Percentiles rank a stretch among this genome's conserved stretches.
Evolutionary conservation across 805 yeast species (phyloP).

Genomic region (Pichia scutulata): DNA sequence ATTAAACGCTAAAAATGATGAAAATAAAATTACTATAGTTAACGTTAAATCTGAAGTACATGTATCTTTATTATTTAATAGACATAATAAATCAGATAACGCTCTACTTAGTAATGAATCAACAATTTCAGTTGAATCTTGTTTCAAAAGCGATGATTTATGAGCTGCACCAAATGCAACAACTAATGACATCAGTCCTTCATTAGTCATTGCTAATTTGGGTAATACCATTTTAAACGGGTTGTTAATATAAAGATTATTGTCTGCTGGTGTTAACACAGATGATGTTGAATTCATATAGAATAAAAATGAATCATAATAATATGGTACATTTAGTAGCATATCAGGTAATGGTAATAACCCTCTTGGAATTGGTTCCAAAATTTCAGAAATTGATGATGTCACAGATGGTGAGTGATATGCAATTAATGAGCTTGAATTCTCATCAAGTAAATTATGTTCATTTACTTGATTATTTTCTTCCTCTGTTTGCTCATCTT

Average conservation of each 20-base stretch:
- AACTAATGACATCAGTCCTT: slow-evolving; percentile 49
- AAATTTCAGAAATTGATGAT: slow-evolving; percentile 14
- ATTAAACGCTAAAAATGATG: slow-evolving; percentile 47
- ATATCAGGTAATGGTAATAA: slow-evolving; percentile 53
- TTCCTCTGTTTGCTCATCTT: not conserved
- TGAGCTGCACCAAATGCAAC: slow-evolving; percentile 45
- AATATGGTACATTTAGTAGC: slow-evolving; percentile 49
- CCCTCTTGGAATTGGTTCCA: slow-evolving; percentile 27
- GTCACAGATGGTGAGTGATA: slow-evolving; percentile 8
- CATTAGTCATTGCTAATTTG: slow-evolving; percentile 53
- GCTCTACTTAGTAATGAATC: slow-evolving; percentile 50
- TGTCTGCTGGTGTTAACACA: slow-evolving; percentile 59
- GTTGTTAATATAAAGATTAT: slow-evolving; percentile 50
- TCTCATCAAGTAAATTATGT: not conserved
- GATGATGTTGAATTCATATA: slow-evolving; percentile 55
- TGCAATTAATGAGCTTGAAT: too few relatives aligned
- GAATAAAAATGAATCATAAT: slow-evolving; percentile 54
- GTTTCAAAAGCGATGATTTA: slow-evolving; percentile 19
- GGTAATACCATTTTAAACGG: slow-evolving; percentile 65
- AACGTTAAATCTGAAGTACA: slow-evolving; percentile 61
- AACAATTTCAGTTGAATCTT: slow-evolving; percentile 32
- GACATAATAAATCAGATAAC: slow-evolving; percentile 45
- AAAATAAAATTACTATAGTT: slow-evolving; percentile 50
- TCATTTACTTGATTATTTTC: not conserved
- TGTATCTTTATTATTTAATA: slow-evolving; percentile 42